A percentile compares a stretch with the other conserved stretches of the same genome.
Conservation (phyloP, 192 early-diverging fungal species). For the Linderina pennispora region DNA sequence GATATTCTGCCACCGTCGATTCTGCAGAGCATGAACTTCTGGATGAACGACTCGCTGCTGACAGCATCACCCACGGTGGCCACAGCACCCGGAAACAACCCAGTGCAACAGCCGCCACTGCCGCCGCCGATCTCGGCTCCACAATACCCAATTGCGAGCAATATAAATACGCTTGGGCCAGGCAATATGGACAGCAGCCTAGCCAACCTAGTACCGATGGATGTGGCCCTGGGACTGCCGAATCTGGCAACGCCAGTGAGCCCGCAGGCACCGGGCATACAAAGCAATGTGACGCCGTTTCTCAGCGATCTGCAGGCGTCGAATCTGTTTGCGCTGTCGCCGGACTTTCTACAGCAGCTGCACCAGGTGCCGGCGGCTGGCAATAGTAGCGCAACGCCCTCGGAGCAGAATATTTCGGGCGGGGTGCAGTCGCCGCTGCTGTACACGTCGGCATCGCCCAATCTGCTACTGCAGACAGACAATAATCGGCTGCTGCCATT, state of each 20-base stretch:
- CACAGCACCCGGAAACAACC: not conserved
- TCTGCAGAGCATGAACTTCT: slow-evolving; percentile 45
- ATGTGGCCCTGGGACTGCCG: slow-evolving; percentile 38
- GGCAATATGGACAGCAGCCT: not conserved
- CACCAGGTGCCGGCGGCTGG: slow-evolving; percentile 12
- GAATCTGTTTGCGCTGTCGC: slow-evolving; percentile 4
- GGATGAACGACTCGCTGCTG: slow-evolving; percentile 46
- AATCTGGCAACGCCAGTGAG: too few species aligned
- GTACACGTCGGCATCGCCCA: slow-evolving; percentile 18
- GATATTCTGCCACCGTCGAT: slow-evolving; percentile 43
- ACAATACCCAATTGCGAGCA: too few species aligned
- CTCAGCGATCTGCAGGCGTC: too few species aligned
- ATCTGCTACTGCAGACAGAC: slow-evolving; percentile 23
- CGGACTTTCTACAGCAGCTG: slow-evolving; percentile 34
- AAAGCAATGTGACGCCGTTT: too few species aligned
- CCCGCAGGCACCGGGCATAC: too few species aligned
- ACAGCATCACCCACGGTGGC: slow-evolving; percentile 9
- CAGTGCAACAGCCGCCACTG: not conserved
- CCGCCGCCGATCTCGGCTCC: not conserved
- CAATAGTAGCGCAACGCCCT: slow-evolving; percentile 5
- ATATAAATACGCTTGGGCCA: slow-evolving; percentile 2
- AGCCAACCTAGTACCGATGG: slow-evolving; percentile 36
- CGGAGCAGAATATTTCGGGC: slow-evolving; percentile 9
- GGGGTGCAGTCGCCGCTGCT: slow-evolving; percentile 23
- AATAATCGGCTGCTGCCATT: slow-evolving; percentile 10